Conservation (phyloP, 2,329 filamentous ascomycete genomes). For the Nigrospora oryzae region DNA sequence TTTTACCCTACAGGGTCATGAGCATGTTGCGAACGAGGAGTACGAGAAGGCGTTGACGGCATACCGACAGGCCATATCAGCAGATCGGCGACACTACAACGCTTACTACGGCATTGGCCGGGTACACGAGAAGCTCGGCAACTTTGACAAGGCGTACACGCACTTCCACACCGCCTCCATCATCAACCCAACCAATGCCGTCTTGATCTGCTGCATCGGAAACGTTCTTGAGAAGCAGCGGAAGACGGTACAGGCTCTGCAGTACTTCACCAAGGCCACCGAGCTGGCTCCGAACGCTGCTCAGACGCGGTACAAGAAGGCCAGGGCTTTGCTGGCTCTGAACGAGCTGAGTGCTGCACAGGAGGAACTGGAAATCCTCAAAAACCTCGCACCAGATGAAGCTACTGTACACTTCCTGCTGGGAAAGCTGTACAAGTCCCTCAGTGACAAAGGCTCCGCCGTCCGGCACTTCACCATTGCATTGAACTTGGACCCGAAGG, state of each 20-base stretch:
- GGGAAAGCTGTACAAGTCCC: conserved; percentile 69
- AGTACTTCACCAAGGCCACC: conserved; percentile 75
- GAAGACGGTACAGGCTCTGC: conserved; percentile 67
- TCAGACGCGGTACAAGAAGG: conserved; percentile 87
- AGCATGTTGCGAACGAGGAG: conserved; percentile 92
- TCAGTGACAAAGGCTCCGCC: conserved; percentile 69
- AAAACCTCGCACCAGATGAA: conserved; percentile 87
- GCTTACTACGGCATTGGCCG: conserved; percentile 88
- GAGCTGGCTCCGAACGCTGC: conserved; percentile 74
- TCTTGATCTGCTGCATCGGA: conserved; percentile 88
- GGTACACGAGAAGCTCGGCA: conserved; percentile 85
- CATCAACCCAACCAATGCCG: conserved; percentile 91
- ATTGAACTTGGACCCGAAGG: conserved; percentile 93
- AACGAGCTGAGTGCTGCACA: conserved; percentile 64
- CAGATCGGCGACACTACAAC: conserved; percentile 88
- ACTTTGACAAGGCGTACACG: conserved; percentile 81
- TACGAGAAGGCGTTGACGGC: conserved; percentile 88
- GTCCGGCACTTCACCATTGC: conserved; percentile 93
- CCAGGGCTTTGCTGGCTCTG: conserved; percentile 73
- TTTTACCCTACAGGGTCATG: conserved; percentile 91
- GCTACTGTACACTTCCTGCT: conserved; percentile 93
- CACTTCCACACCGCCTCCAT: conserved; percentile 82
- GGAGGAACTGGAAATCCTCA: conserved; percentile 76
- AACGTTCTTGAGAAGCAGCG: conserved; percentile 84
- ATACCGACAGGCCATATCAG: conserved; percentile 78